These are phyloP conservation scores for Fraxinus latifolia DNA, from an alignment of 305 asterid genomes.

Conservation along the genomic window DNA sequence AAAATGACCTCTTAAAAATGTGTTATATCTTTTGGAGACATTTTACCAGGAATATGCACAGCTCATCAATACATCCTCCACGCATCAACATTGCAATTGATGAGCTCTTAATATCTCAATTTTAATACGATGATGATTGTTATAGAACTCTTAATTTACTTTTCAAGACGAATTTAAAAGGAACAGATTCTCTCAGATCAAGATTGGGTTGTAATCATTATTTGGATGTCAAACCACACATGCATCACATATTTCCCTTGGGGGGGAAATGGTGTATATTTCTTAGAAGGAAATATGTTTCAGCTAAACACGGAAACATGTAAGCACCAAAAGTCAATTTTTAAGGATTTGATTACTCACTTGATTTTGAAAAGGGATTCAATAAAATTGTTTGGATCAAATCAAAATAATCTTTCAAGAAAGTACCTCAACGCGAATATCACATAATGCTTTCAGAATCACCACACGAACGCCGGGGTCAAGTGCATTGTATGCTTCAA, in stretches of 20 bases:
- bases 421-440: conserved; percentile 96
- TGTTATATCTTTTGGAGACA: background rate
- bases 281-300: background rate
- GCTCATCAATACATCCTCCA: background rate
- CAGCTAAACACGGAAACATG: background rate
- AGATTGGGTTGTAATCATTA: background rate
- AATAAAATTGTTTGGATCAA: background rate
- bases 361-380: conserved; percentile 11
- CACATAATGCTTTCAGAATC: conserved; percentile 94
- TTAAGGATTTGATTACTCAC: background rate
- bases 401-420: background rate
- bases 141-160: background rate
- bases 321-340: background rate
- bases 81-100: background rate
- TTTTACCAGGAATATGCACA: conserved; percentile 2
- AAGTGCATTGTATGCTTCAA: conserved; percentile 71
- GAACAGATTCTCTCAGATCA: background rate
- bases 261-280: background rate
- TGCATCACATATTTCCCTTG: background rate
- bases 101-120: background rate
- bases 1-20: background rate
- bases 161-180: background rate
- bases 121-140: background rate
- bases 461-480: conserved; percentile 92
- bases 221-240: background rate